These are phyloP conservation scores for Starmerella gropengiesseri DNA, from an alignment of 805 yeast genomes.

Conservation along the genomic window DNA sequence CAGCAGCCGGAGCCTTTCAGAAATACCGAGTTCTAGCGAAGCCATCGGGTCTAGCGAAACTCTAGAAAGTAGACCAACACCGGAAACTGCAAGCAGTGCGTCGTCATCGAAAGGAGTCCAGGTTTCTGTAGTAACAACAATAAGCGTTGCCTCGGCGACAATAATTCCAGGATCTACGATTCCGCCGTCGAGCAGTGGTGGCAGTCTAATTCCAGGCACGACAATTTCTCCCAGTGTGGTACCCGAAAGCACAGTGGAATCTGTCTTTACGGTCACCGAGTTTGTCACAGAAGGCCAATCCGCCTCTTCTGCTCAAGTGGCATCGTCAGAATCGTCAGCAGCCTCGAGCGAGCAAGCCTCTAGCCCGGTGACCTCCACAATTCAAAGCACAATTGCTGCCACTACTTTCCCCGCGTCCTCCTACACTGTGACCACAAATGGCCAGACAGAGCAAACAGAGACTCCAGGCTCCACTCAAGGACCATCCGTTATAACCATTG, in stretches of 20 bases:
- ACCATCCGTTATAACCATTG: not conserved
- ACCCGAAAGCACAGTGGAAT: slow-evolving; percentile 3
- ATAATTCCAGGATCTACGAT: not conserved
- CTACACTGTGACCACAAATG: not conserved
- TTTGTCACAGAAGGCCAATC: slow-evolving; percentile 1
- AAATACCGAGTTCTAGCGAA: too few species aligned
- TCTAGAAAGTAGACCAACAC: too few species aligned
- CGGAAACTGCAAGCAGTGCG: too few species aligned
- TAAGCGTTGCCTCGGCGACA: too few species aligned
- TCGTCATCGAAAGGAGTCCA: too few species aligned
- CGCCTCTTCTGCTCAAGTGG: too few species aligned
- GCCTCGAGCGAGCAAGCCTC: not conserved
- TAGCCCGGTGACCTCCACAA: not conserved
- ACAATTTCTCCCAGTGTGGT: slow-evolving; percentile 4
- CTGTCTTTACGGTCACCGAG: slow-evolving; percentile 9
- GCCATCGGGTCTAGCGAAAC: too few species aligned
- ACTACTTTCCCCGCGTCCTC: slow-evolving; percentile 1
- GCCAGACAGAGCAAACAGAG: not conserved
- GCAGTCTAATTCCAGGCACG: slow-evolving; percentile 9
- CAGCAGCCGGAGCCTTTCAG: too few species aligned
- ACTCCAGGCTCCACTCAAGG: not conserved
- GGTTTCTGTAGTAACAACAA: too few species aligned
- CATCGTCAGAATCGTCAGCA: not conserved
- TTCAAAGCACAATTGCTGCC: not conserved
- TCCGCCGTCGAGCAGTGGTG: slow-evolving; percentile 1